phyloP scores from a whole-genome alignment of 257 asterid genomes.

The Cruciata laevipes region DNA sequence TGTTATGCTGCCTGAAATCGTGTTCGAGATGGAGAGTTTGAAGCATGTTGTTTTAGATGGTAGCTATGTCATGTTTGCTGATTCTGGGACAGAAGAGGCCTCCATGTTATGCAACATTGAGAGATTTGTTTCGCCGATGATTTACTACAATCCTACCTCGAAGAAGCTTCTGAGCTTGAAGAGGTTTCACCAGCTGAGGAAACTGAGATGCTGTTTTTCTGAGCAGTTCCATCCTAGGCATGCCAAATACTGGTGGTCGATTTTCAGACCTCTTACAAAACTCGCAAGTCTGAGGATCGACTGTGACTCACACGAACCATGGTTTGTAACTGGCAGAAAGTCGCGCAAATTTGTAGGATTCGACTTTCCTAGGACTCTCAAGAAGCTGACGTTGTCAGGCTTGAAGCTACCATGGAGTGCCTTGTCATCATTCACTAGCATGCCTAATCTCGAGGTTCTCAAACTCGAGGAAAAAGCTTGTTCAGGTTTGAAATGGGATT shows the following conservation, averaged over 20 bases:
- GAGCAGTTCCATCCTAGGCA: background rate
- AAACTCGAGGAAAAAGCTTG: background rate
- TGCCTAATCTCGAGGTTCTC: constrained; percentile 3
- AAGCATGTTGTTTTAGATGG: constrained; percentile 2
- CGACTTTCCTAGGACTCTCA: background rate
- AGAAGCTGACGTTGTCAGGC: constrained; percentile 2
- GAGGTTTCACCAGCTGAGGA: background rate
- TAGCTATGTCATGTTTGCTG: background rate
- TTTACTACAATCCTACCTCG: background rate
- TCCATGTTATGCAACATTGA: background rate
- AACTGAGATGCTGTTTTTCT: background rate
- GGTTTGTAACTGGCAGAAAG: background rate
- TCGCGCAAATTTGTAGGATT: background rate
- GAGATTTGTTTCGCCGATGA: background rate
- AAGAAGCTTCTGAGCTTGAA: background rate
- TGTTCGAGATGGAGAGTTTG: background rate
- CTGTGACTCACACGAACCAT: background rate
- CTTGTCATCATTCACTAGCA: background rate
- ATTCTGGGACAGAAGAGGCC: background rate
- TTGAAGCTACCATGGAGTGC: background rate
- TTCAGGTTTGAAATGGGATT: background rate
- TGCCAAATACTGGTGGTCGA: background rate
- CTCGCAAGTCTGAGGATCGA: background rate
- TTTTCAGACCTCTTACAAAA: background rate
- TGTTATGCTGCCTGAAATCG: background rate